Evolutionary conservation across 805 yeast species (phyloP).

Genomic region (Saccharomyces paradoxus): DNA sequence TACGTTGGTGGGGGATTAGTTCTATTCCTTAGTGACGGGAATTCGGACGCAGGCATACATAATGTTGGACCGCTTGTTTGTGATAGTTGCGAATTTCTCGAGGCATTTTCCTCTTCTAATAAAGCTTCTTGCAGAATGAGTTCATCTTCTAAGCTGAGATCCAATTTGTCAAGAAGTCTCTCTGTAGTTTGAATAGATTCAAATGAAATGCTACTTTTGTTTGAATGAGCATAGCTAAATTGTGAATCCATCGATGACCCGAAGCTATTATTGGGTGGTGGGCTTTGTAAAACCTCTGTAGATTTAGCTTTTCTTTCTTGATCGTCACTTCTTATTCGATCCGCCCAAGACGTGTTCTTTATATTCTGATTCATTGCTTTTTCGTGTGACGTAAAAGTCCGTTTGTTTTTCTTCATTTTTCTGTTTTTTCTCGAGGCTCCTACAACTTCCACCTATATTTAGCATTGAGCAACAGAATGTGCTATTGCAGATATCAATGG

Average conservation of each 20-base stretch:
- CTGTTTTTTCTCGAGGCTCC: background rate
- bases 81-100: background rate
- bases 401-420: background rate
- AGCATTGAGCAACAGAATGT: background rate
- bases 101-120: constrained; percentile 10
- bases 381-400: background rate
- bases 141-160: constrained; percentile 28
- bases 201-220: constrained; percentile 22
- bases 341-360: background rate
- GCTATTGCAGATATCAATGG: background rate
- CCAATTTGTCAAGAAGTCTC: constrained; percentile 28
- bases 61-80: constrained; percentile 7
- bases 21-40: constrained; percentile 21
- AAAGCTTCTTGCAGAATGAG: constrained; percentile 22
- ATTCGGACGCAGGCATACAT: constrained; percentile 30
- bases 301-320: constrained; percentile 1
- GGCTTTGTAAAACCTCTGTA: background rate
- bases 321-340: background rate
- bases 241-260: background rate
- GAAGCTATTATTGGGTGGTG: background rate
- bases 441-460: background rate
- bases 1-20: background rate
- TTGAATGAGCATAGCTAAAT: constrained; percentile 3
- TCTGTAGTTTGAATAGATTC: constrained; percentile 27
- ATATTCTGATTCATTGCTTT: background rate